Base-by-base conservation (phyloP, 495 filamentous ascomycete genomes). In the Penicillium dipodomyicola region DNA sequence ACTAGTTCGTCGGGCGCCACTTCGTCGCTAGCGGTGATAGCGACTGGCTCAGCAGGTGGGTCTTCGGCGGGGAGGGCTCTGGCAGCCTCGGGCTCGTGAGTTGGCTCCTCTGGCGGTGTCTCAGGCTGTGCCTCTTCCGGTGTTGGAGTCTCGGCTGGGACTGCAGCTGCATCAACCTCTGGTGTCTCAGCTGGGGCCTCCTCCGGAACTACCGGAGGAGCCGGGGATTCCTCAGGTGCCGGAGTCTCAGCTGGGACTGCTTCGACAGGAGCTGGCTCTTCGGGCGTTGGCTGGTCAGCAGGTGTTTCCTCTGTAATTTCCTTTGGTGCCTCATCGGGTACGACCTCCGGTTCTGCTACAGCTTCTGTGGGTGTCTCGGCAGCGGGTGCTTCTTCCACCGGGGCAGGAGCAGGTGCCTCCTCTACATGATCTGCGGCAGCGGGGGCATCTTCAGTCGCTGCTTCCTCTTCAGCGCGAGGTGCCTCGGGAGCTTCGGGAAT, bases 51-150 rank as follows among this genome's bases (percentile, higher is more conserved):
- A 3, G n/a, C 35, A 22, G 49, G 52, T 53, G 58, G 50, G 27
- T 60, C 62, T 6, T 63, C 69, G 15, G 48, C 37, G 25, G 57
- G 40, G 29, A 48, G 35, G 25, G 67, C 65, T 46, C 60, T 54
- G 11, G 53, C 17, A 12, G 45, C 49, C 17, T 60, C 57, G 50
- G 47, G 27, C 27, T 47, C 49, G 8, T 44, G 29, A 27, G 25
- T 10, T n/a, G 54, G 47, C 25, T 58, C 54, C 15, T 46, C 54
- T 49, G 55, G 47, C 29, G 51, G 19, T n/a, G 51, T 55, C 46
- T 63, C 62, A 40, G 9, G 45, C 19, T 32, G 10, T 15, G 40
- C 29, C 17, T 52, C 52, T 45, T 56, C 43, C n/a, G 30, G 27
- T 14, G 30, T 45, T 35, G 51, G 51, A 23, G 27, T 45, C 41